Evolutionary conservation across 306 rosid genomes (phyloP).

Genomic region (Ormosia semicastrata): DNA sequence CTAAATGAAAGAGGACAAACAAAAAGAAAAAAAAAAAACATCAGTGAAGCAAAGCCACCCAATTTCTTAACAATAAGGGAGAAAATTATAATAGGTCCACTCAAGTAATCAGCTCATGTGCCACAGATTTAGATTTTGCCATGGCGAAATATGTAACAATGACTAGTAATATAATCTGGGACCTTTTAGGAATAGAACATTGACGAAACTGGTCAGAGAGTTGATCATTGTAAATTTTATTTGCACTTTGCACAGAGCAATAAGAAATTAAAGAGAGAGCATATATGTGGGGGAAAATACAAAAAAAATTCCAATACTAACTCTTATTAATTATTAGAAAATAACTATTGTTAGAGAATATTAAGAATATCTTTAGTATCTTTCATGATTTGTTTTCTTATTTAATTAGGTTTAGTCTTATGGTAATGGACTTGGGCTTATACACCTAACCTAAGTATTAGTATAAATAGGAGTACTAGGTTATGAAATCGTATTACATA

Average conservation of each 20-base stretch:
- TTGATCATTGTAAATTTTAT: not conserved
- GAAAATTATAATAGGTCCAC: not conserved
- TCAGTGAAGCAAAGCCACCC: too few species aligned
- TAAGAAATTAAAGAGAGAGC: not conserved
- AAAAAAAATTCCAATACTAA: not conserved
- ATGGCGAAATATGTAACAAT: not conserved
- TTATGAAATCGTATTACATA: too few species aligned
- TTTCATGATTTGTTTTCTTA: too few species aligned
- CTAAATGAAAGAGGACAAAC: too few species aligned
- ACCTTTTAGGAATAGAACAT: not conserved
- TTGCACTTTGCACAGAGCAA: not conserved
- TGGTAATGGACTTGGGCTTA: too few species aligned
- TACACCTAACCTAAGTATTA: too few species aligned
- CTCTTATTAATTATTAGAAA: not conserved
- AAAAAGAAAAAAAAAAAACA: too few species aligned
- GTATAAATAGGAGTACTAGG: too few species aligned
- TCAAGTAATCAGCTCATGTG: not conserved
- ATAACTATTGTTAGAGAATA: not conserved
- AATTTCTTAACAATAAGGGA: too few species aligned
- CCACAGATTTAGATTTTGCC: slow-evolving; percentile 13
- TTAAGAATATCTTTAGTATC: too few species aligned
- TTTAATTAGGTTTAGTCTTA: too few species aligned
- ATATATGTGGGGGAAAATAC: not conserved
- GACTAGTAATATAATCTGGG: slow-evolving; percentile 3
- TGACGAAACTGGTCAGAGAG: not conserved